Evolutionary conservation across 805 yeast species (phyloP).

Genomic region (Candida easanensis): DNA sequence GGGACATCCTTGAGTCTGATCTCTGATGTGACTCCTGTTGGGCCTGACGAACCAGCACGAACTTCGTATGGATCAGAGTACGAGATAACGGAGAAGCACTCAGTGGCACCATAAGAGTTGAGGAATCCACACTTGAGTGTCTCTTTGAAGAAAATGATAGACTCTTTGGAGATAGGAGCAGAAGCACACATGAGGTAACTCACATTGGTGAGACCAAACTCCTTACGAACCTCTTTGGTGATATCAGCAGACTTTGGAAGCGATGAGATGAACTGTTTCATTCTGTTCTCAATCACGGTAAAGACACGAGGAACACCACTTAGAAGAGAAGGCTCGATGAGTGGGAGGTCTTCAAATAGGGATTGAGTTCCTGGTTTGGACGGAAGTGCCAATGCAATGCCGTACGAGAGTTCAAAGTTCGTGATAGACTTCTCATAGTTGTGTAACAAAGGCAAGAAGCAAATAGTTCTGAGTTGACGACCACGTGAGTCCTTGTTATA

Average conservation of each 20-base stretch:
- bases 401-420: constrained; percentile 37
- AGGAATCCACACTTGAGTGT: constrained; percentile 40
- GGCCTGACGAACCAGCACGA: constrained; percentile 47
- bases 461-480: constrained; percentile 24
- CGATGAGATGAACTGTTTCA: constrained; percentile 16
- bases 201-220: constrained; percentile 39
- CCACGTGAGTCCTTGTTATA: constrained; percentile 21
- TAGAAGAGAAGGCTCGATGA: constrained; percentile 43
- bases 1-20: constrained; percentile 51
- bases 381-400: constrained; percentile 47
- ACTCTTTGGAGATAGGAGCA: constrained; percentile 58
- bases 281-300: constrained; percentile 42
- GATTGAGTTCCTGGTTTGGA: constrained; percentile 37
- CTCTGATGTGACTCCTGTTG: constrained; percentile 45
- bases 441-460: constrained; percentile 56
- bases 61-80: constrained; percentile 36
- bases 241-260: constrained; percentile 5
- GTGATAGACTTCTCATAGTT: constrained; percentile 51
- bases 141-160: constrained; percentile 52
- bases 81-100: constrained; percentile 49
- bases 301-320: constrained; percentile 56
- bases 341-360: constrained; percentile 49
- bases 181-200: constrained; percentile 42
- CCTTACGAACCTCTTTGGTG: constrained; percentile 25
- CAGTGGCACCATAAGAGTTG: constrained; percentile 66